Evolutionary conservation across 1,139 yeast species (phyloP), one percentile per base, ranked within the genome.

Genomic region (Sugiyamaella xylanicola): DNA sequence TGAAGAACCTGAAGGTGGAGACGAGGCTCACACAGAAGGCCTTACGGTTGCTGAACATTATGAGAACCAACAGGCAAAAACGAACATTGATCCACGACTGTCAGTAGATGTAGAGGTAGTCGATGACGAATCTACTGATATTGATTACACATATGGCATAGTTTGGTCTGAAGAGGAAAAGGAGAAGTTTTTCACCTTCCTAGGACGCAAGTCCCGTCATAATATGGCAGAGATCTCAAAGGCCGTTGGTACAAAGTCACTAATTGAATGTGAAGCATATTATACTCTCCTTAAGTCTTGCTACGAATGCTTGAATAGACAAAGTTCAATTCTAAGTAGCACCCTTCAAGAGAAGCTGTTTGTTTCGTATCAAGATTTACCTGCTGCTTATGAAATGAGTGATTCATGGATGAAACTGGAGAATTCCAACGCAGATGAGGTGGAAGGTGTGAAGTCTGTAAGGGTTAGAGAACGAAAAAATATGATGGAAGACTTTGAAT

Each of bases 381-480:
- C 87, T 0, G 71, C 74, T 1, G 80, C 85, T 0, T 71, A 72
- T 59, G 89, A 84, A 65, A 77, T 83, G 78, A 76, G 79, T 57
- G 74, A 73, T 17, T 70, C 70, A 19, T 82, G 79, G 68, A 65
- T n/a, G n/a, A n/a, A n/a, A n/a, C n/a, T n/a, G n/a, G n/a, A n/a
- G n/a, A n/a, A n/a, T n/a, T n/a, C n/a, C n/a, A n/a, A n/a, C n/a
- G n/a, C n/a, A n/a, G n/a, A n/a, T n/a, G n/a, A n/a, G n/a, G n/a
- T n/a, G n/a, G n/a, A n/a, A n/a, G n/a, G n/a, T n/a, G n/a, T n/a
- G n/a, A n/a, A n/a, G n/a, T n/a, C n/a, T n/a, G n/a, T n/a, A n/a
- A n/a, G n/a, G n/a, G n/a, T n/a, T n/a, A n/a, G n/a, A n/a, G n/a
- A n/a, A n/a, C n/a, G n/a, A n/a, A n/a, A n/a, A n/a, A n/a, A n/a